Conservation (phyloP, 2,329 filamentous ascomycete genomes). For the Chrysoporthe puriensis region DNA sequence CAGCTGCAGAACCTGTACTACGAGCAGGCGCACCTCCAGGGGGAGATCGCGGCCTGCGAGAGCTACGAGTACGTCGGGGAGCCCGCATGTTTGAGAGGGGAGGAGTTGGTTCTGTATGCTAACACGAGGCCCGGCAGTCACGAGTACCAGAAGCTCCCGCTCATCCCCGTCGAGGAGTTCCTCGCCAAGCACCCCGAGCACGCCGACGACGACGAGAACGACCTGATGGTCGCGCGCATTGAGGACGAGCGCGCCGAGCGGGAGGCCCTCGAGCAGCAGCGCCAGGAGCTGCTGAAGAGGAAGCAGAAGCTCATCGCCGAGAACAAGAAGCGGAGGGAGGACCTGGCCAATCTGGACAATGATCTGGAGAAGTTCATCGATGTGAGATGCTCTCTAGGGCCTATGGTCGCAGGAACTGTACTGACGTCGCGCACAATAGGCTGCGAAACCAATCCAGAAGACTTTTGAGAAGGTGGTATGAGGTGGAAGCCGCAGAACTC, state of each 20-base stretch:
- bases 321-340: conserved; percentile 93
- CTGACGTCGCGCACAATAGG: conserved; percentile 51
- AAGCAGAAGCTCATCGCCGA: conserved; percentile 66
- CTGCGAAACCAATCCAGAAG: conserved; percentile 85
- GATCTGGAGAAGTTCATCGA: conserved; percentile 95
- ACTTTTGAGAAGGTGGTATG: conserved; percentile 76
- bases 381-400: conserved; percentile 51
- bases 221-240: conserved; percentile 87
- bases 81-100: not conserved
- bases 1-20: conserved; percentile 96
- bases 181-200: conserved; percentile 76
- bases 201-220: conserved; percentile 71
- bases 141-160: conserved; percentile 82
- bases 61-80: conserved; percentile 75
- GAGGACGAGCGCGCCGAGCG: conserved; percentile 87
- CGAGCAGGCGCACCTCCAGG: conserved; percentile 86
- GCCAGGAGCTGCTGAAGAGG: conserved; percentile 72
- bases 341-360: conserved; percentile 86
- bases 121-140: conserved; percentile 59
- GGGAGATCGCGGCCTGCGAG: conserved; percentile 89
- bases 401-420: not conserved
- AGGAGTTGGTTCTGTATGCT: not conserved
- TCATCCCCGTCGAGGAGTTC: conserved; percentile 85
- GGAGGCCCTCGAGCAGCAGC: conserved; percentile 81
- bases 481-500: conserved; percentile 26